Evolutionary conservation across 495 filamentous ascomycete species (phyloP).

Genomic region (Tetracladium marchalianum): DNA sequence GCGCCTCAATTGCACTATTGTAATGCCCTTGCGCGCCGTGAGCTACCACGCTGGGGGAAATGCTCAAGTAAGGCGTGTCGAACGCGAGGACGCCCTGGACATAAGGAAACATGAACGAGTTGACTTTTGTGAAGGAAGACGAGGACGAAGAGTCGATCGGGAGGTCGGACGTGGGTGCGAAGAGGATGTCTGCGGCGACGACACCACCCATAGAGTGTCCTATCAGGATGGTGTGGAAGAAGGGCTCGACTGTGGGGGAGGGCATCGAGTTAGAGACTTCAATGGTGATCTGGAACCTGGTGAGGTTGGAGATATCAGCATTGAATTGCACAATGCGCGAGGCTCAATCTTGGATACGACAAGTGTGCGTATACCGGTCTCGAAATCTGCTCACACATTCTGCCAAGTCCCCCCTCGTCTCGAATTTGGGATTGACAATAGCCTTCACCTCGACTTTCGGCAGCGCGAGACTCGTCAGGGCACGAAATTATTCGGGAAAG

Average conservation of each 20-base stretch:
- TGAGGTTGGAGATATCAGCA: conserved; percentile 6
- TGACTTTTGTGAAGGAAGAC: conserved; percentile 9
- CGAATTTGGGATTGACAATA: conserved; percentile 79
- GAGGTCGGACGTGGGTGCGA: conserved; percentile 32
- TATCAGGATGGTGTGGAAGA: conserved; percentile 71
- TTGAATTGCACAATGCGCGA: too few species aligned
- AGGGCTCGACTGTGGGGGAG: conserved; percentile 81
- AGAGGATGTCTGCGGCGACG: conserved; percentile 78
- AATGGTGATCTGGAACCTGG: conserved; percentile 85
- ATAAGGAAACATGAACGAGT: conserved; percentile 42
- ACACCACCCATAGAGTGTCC: conserved; percentile 98
- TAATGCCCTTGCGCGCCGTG: conserved; percentile 83
- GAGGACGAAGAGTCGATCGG: conserved; percentile 27
- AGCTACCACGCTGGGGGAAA: conserved; percentile 79
- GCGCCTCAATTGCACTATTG: conserved; percentile 59
- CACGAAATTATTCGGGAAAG: conserved; percentile 66
- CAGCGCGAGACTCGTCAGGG: conserved; percentile 56
- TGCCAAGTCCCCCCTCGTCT: conserved; percentile 79
- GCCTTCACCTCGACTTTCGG: conserved; percentile 65
- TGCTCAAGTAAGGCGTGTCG: conserved; percentile 89
- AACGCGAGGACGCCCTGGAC: conserved; percentile 86
- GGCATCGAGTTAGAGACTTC: conserved; percentile 74
- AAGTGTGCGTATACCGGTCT: conserved; percentile 55
- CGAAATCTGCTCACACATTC: conserved; percentile 73
- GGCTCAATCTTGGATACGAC: background rate